These are phyloP conservation scores for Suillus variegatus DNA, from an alignment of 768 basidiomycete species.

Conservation along the genomic window DNA sequence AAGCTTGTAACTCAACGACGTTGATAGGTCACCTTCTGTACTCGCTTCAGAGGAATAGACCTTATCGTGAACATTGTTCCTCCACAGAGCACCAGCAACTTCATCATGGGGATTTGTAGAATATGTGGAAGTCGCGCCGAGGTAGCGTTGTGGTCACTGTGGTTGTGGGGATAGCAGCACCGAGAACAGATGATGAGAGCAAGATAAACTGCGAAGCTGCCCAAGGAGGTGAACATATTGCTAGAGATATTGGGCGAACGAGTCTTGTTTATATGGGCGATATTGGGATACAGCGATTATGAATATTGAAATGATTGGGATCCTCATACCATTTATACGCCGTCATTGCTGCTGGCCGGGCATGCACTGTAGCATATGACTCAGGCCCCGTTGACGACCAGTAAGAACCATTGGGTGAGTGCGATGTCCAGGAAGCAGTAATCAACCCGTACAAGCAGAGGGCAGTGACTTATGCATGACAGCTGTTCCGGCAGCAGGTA, in stretches of 20 bases:
- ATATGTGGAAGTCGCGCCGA: neutral
- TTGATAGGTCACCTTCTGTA: neutral
- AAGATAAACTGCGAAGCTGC: neutral
- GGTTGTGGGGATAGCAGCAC: neutral
- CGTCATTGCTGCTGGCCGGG: neutral
- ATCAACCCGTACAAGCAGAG: neutral
- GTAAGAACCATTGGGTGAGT: neutral
- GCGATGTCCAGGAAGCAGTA: neutral
- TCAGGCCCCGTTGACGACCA: constrained; percentile 1
- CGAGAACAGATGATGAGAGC: neutral
- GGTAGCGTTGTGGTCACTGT: neutral
- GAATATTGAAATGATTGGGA: neutral
- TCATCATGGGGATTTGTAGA: neutral
- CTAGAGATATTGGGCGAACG: neutral
- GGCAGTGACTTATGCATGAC: neutral
- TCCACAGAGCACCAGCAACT: constrained; percentile 17
- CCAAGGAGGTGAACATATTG: neutral
- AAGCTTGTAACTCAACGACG: neutral
- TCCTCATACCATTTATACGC: constrained; percentile 4
- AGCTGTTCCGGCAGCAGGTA: neutral
- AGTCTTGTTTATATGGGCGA: neutral
- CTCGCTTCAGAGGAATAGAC: constrained; percentile 10
- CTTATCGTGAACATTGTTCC: constrained; percentile 23
- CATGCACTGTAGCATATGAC: neutral
- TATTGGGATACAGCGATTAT: neutral